Base-by-base conservation (phyloP, 192 early-diverging fungal genomes). In the Umbelopsis vinacea region DNA sequence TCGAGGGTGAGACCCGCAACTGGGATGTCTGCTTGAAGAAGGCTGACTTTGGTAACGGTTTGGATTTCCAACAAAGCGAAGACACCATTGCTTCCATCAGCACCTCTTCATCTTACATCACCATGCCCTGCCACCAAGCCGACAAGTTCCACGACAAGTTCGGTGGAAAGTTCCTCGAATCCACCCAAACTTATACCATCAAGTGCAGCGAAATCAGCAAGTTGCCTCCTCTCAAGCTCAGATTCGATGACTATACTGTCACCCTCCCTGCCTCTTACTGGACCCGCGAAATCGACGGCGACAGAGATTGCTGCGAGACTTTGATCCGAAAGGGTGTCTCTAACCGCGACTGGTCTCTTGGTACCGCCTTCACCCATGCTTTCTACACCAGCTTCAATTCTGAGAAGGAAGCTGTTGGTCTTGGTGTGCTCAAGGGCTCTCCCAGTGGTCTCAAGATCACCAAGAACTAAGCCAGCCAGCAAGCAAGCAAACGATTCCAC, bases 341-440 rank as follows among this genome's bases (percentile, higher is more conserved):
- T 48, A 60, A 71, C 33, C 46, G 14, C 7, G 77, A 79, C 50
- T 79, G 77, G 77, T 69, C 74, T 6, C 69, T 79, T 46, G 77
- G 77, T 68, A 68, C 70, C 17, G 2, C 50, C 45, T 71, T 79
- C 35, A 79, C 73, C 35, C 74, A 79, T 71, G 73, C 73, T 29
- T 79, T 79, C 73, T 79, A 79, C 26, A 74, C 77, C 66, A 71
- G 69, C 60, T 79, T 74, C 67, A 69, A 79, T 60, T 46, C 77
- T 50, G 72, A 73, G n/a, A 67, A 71, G 47, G 73, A 79, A 29
- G 45, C 52, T 21, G 23, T 79, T 46, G 77, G 77, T 60, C 67
- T 79, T 66, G 77, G 63, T 55, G 53, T 79, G 45, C 67, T 66
- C 67, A 74, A 74, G 53, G 69, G 57, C 33, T 48, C 55, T 12